Evolutionary conservation across 495 filamentous ascomycete species (phyloP), one percentile per base, ranked within the genome.

Genomic region (Penicillium desertorum): DNA sequence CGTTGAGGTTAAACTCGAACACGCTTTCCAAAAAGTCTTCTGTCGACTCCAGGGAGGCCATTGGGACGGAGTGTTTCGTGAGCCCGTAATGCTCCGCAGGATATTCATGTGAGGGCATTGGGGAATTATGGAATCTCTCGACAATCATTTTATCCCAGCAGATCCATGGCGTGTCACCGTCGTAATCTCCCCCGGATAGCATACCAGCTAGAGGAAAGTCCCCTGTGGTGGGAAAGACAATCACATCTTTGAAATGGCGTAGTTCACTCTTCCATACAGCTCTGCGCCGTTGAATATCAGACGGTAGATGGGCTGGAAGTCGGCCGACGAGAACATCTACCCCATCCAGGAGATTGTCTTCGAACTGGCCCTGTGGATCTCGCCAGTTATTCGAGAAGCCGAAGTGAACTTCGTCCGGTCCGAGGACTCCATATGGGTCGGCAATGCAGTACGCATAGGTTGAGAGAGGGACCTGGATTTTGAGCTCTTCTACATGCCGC

Each of bases 151-250:
- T 77, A 56, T 97, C 92, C 92, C 91, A 97, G 69, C 92, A 96
- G 16, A 96, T 76, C 92, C 91, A 94, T 0, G 86, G 89, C 41
- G 80, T 87, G 61, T 98, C 94, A 0, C 94, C 94, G 57, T 97
- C 93, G 67, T 97, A 97, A 71, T 98, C 94, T 9, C 94, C 94
- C 14, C 93, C 94, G 4, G 91, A 94, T 0, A 97, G 77, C 69
- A 90, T 89, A 32, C 85, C 82, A 0, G 92, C 94, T 1, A 96
- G 79, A 0, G 91, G 83, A 20, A 79, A 79, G 11, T 81, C 49
- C 0, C 94, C 92, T 61, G 81, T 82, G 0, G 80, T 79, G 0
- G 94, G 79, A 62, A 98, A 97, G 2, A 97, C 83, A 56, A 96
- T 87, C 6, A 97, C 88, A 66, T 97, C 90, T 58, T 88, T 86